phyloP scores from a whole-genome alignment of 2,329 filamentous ascomycete genomes.

The Coniochaeta sp. region DNA sequence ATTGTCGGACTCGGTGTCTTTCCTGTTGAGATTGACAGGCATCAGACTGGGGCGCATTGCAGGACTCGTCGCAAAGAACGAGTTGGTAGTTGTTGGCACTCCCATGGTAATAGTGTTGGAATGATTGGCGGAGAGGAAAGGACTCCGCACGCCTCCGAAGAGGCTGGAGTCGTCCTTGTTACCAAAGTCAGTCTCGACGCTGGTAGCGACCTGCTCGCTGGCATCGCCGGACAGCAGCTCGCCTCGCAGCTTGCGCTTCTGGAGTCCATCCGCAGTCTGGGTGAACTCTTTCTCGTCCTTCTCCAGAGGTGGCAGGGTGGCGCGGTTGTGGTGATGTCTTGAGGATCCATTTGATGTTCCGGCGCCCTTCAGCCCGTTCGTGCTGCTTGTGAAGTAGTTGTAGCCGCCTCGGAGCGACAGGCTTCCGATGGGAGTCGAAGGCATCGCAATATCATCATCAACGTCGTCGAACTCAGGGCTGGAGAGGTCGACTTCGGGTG shows the following conservation, averaged over 20 bases:
- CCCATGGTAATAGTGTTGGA: constrained; percentile 16
- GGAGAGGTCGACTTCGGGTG: constrained; percentile 87
- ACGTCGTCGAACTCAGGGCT: constrained; percentile 77
- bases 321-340: constrained; percentile 51
- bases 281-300: constrained; percentile 96
- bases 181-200: constrained; percentile 31
- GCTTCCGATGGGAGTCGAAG: constrained; percentile 56
- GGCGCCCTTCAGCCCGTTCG: constrained; percentile 24
- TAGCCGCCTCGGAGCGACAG: constrained; percentile 45
- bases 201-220: constrained; percentile 21
- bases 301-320: constrained; percentile 83
- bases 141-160: constrained; percentile 35
- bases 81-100: constrained; percentile 16
- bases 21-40: constrained; percentile 33
- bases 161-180: constrained; percentile 43
- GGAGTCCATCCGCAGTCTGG: constrained; percentile 83
- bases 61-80: constrained; percentile 44
- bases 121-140: neutral
- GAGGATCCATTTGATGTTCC: neutral
- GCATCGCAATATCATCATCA: constrained; percentile 52
- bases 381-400: constrained; percentile 24
- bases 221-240: constrained; percentile 25
- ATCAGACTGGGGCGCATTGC: constrained; percentile 41
- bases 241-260: constrained; percentile 53
- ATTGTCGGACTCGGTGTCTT: constrained; percentile 31